These are phyloP conservation scores for Rubia balearica DNA, from an alignment of 305 asterid species.

Conservation along the genomic window DNA sequence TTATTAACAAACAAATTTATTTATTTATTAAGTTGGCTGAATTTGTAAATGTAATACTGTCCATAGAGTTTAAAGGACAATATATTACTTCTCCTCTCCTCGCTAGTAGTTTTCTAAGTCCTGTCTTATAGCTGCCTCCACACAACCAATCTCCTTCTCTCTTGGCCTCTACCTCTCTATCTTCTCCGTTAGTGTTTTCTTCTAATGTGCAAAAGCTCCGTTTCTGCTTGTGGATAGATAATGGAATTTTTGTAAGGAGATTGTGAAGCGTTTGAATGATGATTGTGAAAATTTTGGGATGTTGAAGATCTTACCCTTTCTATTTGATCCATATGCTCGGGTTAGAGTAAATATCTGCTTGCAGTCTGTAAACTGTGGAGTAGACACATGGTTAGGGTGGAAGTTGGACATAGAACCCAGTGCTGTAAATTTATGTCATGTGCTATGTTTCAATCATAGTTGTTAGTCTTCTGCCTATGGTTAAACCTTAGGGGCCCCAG, in stretches of 20 bases:
- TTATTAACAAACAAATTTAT: background rate
- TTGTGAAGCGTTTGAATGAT: background rate
- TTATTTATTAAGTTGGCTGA: background rate
- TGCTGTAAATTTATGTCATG: background rate
- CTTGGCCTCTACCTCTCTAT: background rate
- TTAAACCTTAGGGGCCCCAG: background rate
- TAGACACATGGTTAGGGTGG: background rate
- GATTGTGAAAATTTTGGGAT: background rate
- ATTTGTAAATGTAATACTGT: background rate
- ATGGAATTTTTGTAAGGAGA: background rate
- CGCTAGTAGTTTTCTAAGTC: background rate
- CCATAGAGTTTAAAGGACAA: background rate
- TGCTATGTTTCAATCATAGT: background rate
- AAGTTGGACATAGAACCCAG: background rate
- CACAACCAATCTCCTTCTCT: background rate
- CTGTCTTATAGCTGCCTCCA: background rate
- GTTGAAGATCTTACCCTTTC: background rate
- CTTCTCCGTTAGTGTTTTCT: background rate
- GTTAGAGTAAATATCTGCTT: background rate
- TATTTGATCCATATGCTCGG: background rate
- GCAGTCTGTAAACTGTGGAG: background rate
- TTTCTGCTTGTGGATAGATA: background rate
- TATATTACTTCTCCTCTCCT: conserved; percentile 1
- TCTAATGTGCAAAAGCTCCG: background rate
- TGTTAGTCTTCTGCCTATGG: background rate